A percentile compares a stretch with the other conserved stretches of the same genome.
These are phyloP conservation scores for Melaleuca alternifolia DNA, from an alignment of 345 rosid genomes.

Conservation along the genomic window DNA sequence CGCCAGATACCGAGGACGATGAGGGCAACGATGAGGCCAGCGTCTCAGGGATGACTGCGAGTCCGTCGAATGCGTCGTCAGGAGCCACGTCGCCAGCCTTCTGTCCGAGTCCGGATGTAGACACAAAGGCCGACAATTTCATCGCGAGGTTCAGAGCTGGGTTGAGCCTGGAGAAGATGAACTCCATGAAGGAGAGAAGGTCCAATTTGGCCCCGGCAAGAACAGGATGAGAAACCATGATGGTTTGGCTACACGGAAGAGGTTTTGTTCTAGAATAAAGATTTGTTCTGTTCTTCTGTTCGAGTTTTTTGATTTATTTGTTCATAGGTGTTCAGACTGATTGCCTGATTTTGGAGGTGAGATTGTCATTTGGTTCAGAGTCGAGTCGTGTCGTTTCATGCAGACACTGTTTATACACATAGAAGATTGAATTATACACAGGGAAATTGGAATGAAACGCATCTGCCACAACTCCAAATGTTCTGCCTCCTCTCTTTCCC, in stretches of 20 bases:
- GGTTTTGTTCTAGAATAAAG: background rate
- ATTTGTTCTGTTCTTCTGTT: background rate
- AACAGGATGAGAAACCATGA: background rate
- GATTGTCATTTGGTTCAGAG: background rate
- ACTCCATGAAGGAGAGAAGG: slow-evolving; percentile 37
- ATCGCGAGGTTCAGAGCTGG: slow-evolving; percentile 79
- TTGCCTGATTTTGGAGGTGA: background rate
- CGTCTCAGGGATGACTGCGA: slow-evolving; percentile 3
- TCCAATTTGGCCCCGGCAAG: slow-evolving; percentile 55
- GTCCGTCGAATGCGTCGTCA: background rate
- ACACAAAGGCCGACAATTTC: slow-evolving; percentile 77
- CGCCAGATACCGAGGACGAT: slow-evolving; percentile 41
- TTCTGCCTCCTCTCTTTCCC: background rate
- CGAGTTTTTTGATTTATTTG: background rate
- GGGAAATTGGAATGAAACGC: background rate
- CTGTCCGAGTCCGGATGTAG: slow-evolving; percentile 86
- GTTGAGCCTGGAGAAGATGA: slow-evolving; percentile 57
- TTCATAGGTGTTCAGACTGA: background rate
- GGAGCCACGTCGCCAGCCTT: slow-evolving; percentile 6
- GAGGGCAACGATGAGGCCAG: slow-evolving; percentile 16
- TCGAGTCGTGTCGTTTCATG: background rate
- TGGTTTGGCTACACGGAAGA: background rate
- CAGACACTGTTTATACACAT: background rate
- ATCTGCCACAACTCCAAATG: background rate
- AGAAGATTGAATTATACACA: background rate